Base-by-base conservation (phyloP, 768 basidiomycete species). In the Floccularia luteovirens region DNA sequence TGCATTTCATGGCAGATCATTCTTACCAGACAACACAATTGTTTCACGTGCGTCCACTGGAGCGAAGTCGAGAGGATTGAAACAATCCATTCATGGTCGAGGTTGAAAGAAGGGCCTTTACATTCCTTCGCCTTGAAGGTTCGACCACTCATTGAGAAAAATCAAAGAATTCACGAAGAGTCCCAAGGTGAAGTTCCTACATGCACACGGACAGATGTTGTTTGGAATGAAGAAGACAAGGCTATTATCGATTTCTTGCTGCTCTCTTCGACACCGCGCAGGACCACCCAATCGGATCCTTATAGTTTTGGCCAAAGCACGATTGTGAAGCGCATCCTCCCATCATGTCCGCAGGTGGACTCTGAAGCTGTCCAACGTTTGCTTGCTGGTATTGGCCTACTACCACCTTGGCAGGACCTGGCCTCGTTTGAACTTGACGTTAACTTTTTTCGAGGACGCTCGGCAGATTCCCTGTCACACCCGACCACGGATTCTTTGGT, bases 361-460 rank as follows among this genome's bases (percentile, higher is more conserved):
- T 64, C 62, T 41, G 50, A 47, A n/a, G 41, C 57, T 16, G 56
- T 74, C 17, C 63, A 72, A 48, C 60, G 59, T 42, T 57, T 82
- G 16, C 64, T 96, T 24, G 54, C 77, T 12, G 77, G 88, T 32
- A 51, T 94, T 11, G 92, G 94, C 5, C 71, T 81, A 5, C 53
- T 87, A 16, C 70, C 83, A 2, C 81, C 85, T 1, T 96, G 93
- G 93, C 79, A 90, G 47, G 82, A 91, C 48, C 45, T 76, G 22
- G 59, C 63, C 4, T 67, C 66, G 5, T 55, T 70, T 23, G 57
- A 61, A 42, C 60, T 59, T 1, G 53, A 60, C 13, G 49, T 75
- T 42, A 58, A 55, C 48, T 59, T 60, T 25, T 56, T 56, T 45
- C 53, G 49, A 32, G 59, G 31, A 53, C 46, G 38, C 55, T 55